phyloP scores from a whole-genome alignment of 345 rosid genomes.

The Rhodamnia rubescens region DNA sequence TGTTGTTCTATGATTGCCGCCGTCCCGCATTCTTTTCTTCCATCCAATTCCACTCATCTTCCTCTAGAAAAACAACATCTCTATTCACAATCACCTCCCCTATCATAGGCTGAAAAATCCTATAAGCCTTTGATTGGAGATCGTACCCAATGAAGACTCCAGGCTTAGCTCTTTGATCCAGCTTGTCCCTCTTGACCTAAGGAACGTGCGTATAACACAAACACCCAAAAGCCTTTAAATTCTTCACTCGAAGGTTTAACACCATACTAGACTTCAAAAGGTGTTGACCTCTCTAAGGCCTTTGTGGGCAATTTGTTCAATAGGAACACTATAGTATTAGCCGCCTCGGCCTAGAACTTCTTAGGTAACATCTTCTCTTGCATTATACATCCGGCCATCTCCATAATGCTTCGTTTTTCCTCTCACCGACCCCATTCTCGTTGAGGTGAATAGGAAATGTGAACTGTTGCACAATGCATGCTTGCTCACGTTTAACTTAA shows the following conservation, averaged over 20 bases:
- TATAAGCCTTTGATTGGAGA: conserved; percentile 1
- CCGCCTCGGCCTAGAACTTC: neutral
- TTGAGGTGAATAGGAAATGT: too few relatives aligned
- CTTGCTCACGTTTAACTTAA: too few relatives aligned
- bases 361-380: neutral
- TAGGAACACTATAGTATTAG: neutral
- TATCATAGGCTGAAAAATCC: neutral
- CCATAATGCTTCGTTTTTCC: too few relatives aligned
- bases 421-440: too few relatives aligned
- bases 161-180: conserved; percentile 3
- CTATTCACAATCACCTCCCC: neutral
- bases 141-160: conserved; percentile 8
- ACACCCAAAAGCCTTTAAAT: neutral
- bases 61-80: neutral
- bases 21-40: neutral
- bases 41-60: neutral
- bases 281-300: neutral
- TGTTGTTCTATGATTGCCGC: too few relatives aligned
- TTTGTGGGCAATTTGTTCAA: neutral
- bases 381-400: too few relatives aligned
- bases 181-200: conserved; percentile 1
- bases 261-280: neutral
- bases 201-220: neutral
- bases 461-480: too few relatives aligned
- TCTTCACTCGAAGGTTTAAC: neutral